Percentiles rank a stretch among this genome's conserved stretches.
Evolutionary conservation across 306 rosid species (phyloP).

Genomic region (Glycyrrhiza uralensis): DNA sequence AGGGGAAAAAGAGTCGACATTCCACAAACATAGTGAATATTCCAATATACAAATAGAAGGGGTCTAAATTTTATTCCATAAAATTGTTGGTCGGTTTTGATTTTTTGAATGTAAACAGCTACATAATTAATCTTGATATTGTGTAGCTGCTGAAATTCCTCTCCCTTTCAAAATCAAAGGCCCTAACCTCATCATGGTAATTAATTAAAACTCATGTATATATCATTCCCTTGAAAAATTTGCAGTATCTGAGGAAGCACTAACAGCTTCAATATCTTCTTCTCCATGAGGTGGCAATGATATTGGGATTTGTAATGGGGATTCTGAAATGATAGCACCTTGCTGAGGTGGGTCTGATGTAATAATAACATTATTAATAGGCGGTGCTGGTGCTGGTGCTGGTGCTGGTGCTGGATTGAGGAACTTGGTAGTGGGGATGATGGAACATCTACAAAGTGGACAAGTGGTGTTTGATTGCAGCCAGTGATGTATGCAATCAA

Average conservation of each 20-base stretch:
- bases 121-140: not conserved
- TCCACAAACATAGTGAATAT: not conserved
- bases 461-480: slow-evolving; percentile 74
- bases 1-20: not conserved
- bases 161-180: not conserved
- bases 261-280: not conserved
- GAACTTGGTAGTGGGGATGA: slow-evolving; percentile 45
- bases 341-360: slow-evolving; percentile 28
- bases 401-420: slow-evolving; percentile 26
- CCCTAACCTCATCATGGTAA: not conserved
- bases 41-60: not conserved
- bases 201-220: not conserved
- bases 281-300: slow-evolving; percentile 5
- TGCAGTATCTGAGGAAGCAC: slow-evolving; percentile 15
- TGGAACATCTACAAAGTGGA: slow-evolving; percentile 85
- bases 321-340: slow-evolving; percentile 10
- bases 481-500: slow-evolving; percentile 84
- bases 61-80: not conserved
- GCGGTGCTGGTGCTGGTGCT: slow-evolving; percentile 24
- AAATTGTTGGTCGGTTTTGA: not conserved
- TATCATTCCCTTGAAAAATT: slow-evolving; percentile 7
- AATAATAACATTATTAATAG: not conserved
- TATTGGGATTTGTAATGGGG: slow-evolving; percentile 12
- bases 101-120: not conserved
- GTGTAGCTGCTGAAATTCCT: not conserved